Percentiles rank a stretch among this genome's conserved stretches.
These are phyloP conservation scores for Pseudocercospora crystallina DNA, from an alignment of 2,329 filamentous ascomycete species.

Conservation along the genomic window DNA sequence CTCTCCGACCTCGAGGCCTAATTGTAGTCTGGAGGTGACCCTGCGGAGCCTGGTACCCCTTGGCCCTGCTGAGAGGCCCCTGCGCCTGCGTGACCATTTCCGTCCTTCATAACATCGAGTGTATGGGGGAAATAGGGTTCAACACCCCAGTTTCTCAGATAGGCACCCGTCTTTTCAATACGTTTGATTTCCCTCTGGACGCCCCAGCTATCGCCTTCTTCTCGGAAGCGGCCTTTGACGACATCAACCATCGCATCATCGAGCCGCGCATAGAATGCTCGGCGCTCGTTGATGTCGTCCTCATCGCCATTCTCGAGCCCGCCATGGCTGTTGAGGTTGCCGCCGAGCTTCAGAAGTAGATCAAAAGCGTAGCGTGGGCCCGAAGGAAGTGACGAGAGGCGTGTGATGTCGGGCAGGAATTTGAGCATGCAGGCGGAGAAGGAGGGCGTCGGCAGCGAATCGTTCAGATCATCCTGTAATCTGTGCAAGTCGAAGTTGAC, in stretches of 20 bases:
- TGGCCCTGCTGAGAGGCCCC: neutral
- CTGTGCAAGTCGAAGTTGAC: slow-evolving; percentile 59
- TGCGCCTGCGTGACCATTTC: slow-evolving; percentile 19
- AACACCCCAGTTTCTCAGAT: slow-evolving; percentile 53
- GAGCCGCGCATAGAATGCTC: slow-evolving; percentile 51
- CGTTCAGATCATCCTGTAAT: slow-evolving; percentile 56
- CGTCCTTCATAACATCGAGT: slow-evolving; percentile 49
- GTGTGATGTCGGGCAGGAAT: slow-evolving; percentile 55
- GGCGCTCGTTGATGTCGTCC: slow-evolving; percentile 49
- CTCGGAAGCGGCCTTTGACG: slow-evolving; percentile 49
- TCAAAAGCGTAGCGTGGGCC: slow-evolving; percentile 54
- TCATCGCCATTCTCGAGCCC: slow-evolving; percentile 51
- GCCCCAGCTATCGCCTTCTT: slow-evolving; percentile 53
- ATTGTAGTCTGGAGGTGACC: slow-evolving; percentile 8
- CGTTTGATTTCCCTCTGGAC: slow-evolving; percentile 55
- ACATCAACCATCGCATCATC: slow-evolving; percentile 55
- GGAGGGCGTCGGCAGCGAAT: slow-evolving; percentile 53
- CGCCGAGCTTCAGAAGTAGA: slow-evolving; percentile 55
- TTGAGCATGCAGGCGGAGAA: slow-evolving; percentile 57
- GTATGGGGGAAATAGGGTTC: slow-evolving; percentile 56
- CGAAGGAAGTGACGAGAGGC: slow-evolving; percentile 48
- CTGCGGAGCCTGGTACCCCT: slow-evolving; percentile 5
- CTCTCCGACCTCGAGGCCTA: neutral
- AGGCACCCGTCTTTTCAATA: slow-evolving; percentile 56
- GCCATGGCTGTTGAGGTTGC: slow-evolving; percentile 56